Evolutionary conservation across 352 stramenopile genomes (phyloP).

Genomic region (Salisapilia sapeloensis): DNA sequence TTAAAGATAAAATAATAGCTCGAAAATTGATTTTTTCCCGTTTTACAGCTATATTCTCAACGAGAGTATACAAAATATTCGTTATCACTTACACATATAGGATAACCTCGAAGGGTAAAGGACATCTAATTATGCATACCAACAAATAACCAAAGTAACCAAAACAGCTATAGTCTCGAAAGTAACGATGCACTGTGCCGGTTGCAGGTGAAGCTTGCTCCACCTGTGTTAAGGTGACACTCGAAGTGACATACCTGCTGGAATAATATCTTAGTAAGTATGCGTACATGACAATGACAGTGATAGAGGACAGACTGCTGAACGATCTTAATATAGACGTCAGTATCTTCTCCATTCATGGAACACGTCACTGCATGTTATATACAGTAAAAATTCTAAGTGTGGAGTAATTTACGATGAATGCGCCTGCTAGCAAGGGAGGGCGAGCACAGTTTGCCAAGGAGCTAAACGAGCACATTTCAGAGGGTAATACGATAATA

Average conservation of each 20-base stretch:
- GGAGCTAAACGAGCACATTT: constrained; percentile 2
- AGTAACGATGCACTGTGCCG: too few relatives aligned
- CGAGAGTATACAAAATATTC: too few relatives aligned
- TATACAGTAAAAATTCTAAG: constrained; percentile 5
- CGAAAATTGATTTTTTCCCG: too few relatives aligned
- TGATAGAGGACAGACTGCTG: constrained; percentile 1
- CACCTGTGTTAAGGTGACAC: constrained; percentile 6
- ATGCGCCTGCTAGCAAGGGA: constrained; percentile 5
- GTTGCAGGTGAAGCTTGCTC: too few relatives aligned
- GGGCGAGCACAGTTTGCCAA: constrained; percentile 6
- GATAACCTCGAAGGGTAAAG: too few relatives aligned
- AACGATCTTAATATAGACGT: constrained; percentile 3
- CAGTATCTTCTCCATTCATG: constrained; percentile 3
- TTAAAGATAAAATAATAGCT: too few relatives aligned
- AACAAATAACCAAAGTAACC: too few relatives aligned
- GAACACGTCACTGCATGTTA: constrained; percentile 6
- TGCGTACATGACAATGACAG: constrained; percentile 1
- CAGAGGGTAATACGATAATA: constrained; percentile 7
- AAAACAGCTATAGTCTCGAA: too few relatives aligned
- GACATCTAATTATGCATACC: too few relatives aligned
- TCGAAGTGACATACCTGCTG: constrained; percentile 5
- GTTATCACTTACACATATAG: too few relatives aligned
- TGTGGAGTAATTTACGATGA: constrained; percentile 10
- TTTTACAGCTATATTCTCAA: too few relatives aligned
- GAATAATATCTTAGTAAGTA: constrained; percentile 7